Evolutionary conservation across 345 rosid species (phyloP), one percentile per base, ranked within the genome.

Genomic region (Toxicodendron radicans): DNA sequence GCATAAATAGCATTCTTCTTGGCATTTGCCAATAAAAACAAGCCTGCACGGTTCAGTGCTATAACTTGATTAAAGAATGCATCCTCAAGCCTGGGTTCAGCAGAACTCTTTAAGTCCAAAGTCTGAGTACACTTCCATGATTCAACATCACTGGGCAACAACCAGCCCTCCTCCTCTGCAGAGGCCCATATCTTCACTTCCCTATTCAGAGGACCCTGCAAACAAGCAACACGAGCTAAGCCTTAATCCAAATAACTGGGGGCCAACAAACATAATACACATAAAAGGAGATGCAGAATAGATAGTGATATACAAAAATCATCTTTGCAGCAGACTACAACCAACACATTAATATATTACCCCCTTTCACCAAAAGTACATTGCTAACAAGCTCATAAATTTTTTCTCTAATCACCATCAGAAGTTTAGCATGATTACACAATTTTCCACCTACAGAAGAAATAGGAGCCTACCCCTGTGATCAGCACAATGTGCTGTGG

Each of bases 401-500:
- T 33, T 66, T 12, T 9, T 21, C 21, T 10, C 57, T 7, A 57
- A 10, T 53, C 59, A 58, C 20, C 66, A 38, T 7, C 72, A 70
- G 32, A 56, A 52, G 27, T 71, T 58, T 58, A 68, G 58, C 66
- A 64, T 38, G 51, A 70, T 14, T 20, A 18, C 12, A 61, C 24
- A 60, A 54, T 53, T 52, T 60, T 52, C 46, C 67, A 52, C 18
- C 61, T 30, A 10, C 45, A 43, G 32, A 57, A 64, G 45, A 75
- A 68, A 41, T 48, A 70, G 70, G 60, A 70, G 45, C 78, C 53
- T 81, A 91, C 96, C 77, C 88, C 91, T n/a, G 96, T 89, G 49
- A 89, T 71, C n/a, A 91, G 93, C 68, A 89, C 83, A 70, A 89
- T 89, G 66, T 91, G 96, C 79, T 89, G 92, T 35, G 96, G 96